Evolutionary conservation across 345 rosid genomes (phyloP), one percentile per base, ranked within the genome.

Genomic region (Pugionium cornutum): DNA sequence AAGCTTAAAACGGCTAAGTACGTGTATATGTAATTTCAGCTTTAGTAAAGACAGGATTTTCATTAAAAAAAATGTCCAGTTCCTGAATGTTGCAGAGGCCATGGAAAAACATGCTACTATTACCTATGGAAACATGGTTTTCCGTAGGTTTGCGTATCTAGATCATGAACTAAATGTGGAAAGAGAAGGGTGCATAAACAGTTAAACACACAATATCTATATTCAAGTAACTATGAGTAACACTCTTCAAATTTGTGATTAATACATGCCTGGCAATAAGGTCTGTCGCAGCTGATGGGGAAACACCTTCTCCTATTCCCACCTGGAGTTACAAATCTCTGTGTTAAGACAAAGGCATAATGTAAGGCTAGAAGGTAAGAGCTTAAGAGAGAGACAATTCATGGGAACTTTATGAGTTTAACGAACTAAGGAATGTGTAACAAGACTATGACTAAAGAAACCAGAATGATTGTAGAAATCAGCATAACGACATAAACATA

Each of bases 221-320:
- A 51, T 32, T 6, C 46, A 54, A 57, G 53, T 64, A 67, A 56
- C 47, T 44, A 41, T 9, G 33, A 69, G 18, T 18, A 18, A 27
- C 49, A 69, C 32, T 61, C 67, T 69, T 42, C 48, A 59, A 53
- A 64, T 8, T 53, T 57, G 32, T 72, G 47, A 59, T 48, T 76
- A 53, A 71, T 63, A 84, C 89, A 62, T 87, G 86, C 98, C 98
- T 89, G 76, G 97, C 98, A 68, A 92, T 92, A 62, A 92, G 97
- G 75, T 89, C 98, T 32, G 98, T 92, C 6, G 98, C 98, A 52
- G 98, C 97, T 1, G 98, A 92, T 5, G 98, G 98, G 53, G 98
- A 89, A 76, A 92, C 95, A 49, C 98, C 98, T 84, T 89, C 98
- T 68, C 98, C 98, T 56, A 92, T 89, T 67, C 98, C 98, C 41